Percentiles rank a stretch among this genome's conserved stretches.
Conservation (phyloP, 257 asterid species). For the Primulina tabacum region DNA sequence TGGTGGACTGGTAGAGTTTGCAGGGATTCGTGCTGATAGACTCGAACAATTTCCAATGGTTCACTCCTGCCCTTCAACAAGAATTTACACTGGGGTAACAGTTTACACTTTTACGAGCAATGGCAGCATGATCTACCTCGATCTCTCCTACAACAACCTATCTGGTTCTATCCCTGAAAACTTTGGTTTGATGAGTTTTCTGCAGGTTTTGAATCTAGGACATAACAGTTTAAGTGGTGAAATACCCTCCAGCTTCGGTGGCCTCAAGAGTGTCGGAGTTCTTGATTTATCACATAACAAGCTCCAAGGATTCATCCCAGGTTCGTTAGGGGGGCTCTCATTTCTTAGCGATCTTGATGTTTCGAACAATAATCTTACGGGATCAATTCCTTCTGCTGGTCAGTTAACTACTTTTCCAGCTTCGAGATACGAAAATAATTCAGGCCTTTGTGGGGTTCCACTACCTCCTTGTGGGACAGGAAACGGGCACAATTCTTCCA, state of each 20-base stretch:
- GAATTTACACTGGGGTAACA: constrained; percentile 71
- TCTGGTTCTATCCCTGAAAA: constrained; percentile 64
- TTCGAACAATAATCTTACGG: constrained; percentile 77
- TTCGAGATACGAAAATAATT: constrained; percentile 68
- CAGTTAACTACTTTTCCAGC: constrained; percentile 87
- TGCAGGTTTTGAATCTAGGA: constrained; percentile 80
- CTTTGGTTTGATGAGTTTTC: constrained; percentile 65
- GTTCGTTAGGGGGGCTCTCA: constrained; percentile 68
- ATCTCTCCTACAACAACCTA: constrained; percentile 73
- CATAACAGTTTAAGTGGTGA: constrained; percentile 67
- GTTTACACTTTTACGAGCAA: constrained; percentile 66
- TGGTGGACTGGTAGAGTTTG: constrained; percentile 85
- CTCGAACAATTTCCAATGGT: constrained; percentile 65
- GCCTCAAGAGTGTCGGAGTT: constrained; percentile 67
- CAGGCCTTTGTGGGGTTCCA: constrained; percentile 92
- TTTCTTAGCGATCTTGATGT: constrained; percentile 89
- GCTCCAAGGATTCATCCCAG: constrained; percentile 69
- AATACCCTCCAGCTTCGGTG: constrained; percentile 72
- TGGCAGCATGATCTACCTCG: constrained; percentile 87
- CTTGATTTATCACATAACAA: constrained; percentile 81
- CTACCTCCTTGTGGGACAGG: constrained; percentile 53
- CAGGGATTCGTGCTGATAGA: constrained; percentile 66
- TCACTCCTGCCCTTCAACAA: constrained; percentile 73
- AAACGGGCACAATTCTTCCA: constrained; percentile 25
- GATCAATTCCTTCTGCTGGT: constrained; percentile 72